A percentile compares a stretch with the other conserved stretches of the same genome.
phyloP scores from a whole-genome alignment of 225 moss, liverwort and hornwort species.

The Pleurozium schreberi region DNA sequence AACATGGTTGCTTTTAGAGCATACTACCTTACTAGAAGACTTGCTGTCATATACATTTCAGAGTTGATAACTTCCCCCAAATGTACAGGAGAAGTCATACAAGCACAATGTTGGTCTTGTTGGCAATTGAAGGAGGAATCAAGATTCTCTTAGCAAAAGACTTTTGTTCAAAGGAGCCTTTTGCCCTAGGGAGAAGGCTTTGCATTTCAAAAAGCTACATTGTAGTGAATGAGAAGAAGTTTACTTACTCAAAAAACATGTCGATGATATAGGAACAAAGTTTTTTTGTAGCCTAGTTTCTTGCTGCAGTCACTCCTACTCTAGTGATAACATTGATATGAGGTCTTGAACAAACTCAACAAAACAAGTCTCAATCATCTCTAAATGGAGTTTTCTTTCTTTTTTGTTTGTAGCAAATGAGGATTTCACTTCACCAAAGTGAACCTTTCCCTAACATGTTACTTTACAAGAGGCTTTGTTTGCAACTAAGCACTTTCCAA shows the following conservation, averaged over 20 bases:
- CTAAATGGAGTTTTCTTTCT: not conserved
- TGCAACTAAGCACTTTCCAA: not conserved
- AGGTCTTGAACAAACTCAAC: not conserved
- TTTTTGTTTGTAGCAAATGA: not conserved
- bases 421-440: not conserved
- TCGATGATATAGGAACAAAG: not conserved
- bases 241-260: fast-evolving
- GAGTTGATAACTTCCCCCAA: not conserved
- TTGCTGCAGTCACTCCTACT: not conserved
- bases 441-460: not conserved
- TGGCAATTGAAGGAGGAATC: not conserved
- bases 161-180: not conserved
- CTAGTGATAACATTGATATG: not conserved
- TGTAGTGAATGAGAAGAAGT: not conserved
- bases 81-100: not conserved
- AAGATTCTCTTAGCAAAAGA: fast-evolving
- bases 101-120: not conserved
- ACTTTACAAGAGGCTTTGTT: not conserved
- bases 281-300: not conserved
- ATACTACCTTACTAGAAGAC: too few relatives aligned
- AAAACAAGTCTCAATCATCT: not conserved
- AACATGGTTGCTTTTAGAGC: too few relatives aligned
- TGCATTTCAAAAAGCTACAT: not conserved
- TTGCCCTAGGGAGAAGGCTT: not conserved
- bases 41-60: not conserved